Evolutionary conservation across 345 rosid genomes (phyloP), one percentile per base, ranked within the genome.

Genomic region (Eucalyptus decipiens): DNA sequence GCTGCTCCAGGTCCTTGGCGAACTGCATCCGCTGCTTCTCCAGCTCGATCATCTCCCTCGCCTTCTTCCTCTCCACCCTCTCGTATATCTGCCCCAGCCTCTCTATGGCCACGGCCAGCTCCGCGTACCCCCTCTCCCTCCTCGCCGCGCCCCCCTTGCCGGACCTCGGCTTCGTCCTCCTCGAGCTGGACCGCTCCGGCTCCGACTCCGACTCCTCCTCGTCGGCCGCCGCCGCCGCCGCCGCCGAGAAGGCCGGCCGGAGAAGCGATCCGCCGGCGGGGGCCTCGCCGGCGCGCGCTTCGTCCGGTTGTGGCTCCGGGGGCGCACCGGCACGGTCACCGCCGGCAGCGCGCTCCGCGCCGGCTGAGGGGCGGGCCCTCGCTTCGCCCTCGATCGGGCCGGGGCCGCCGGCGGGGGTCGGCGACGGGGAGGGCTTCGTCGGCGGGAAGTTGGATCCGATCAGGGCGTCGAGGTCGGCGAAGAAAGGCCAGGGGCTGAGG

Each of bases 21-120:
- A 94, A 94, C 88, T 92, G 91, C 95, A 94, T 94, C 90, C 94
- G 86, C 89, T 91, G 93, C 91, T 93, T 94, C 92, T 94, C 95
- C 93, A 94, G 89, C 90, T 94, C 95, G 69, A 93, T 91, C 94
- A 94, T 91, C 80, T 93, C 93, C 90, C 93, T 93, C 91, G 89
- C 81, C 91, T 94, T 94, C 88, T 90, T 90, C 88, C 92, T 89
- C 89, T 94, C 95, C 87, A 94, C 93, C 86, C 93, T 91, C 90
- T 91, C 93, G 45, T 93, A 94, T 58, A 92, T 92, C 89, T 93
- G 92, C 86, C 93, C 95, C 21, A 94, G 90, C 87, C 90, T 90
- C 94, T 92, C 93, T 14, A 94, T 90, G 34, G 94, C 95, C 87
- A 50, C 87, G 10, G 93, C 94, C 87, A 94, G 89, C 85, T 90